Base-by-base conservation (phyloP, 495 filamentous ascomycete genomes). In the Penicillium maclennaniae region DNA sequence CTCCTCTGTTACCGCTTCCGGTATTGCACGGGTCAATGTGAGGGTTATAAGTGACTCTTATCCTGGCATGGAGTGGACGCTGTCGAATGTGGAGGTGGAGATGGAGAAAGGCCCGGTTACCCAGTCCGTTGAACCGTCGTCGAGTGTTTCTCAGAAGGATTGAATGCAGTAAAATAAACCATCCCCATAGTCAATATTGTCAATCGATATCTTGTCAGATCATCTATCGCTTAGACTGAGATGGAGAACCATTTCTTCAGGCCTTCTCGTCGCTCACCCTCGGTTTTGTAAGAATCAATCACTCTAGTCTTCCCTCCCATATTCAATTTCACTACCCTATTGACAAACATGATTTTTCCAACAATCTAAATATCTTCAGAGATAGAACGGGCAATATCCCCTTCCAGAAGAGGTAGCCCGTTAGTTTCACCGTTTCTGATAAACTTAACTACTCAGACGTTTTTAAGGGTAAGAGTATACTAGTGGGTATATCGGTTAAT, bases 1-100 rank as follows among this genome's bases (percentile, higher is more conserved):
- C 0, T 48, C 54, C 6, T 63, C 61, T 7, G 51, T 51, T 4
- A 49, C 52, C 1, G 49, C 43, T 21, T 51, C 55, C 43, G 58
- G 60, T 37, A 39, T 63, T 55, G 49, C 62, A 40, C 56, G 67
- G 77, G 68, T 95, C 10, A 85, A 89, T 73, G 79, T 95, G 19
- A 61, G 75, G 54, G 79, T 95, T 0, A 70, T 91, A 38, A 96
- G 91, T 71, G 91, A 97, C 78, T 85, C 82, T 19, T 97, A 97
- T 73, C 72, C 90, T 25, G 87, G 86, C 0, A 85, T 97, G 84
- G 75, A 84, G 58, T 95, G 88, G 78, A 70, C 62, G 3, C 25
- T 73, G 26, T 47, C 58, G 1, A 60, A 64, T 38, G 62, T 71
- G 27, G 65, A 67, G 34, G 62, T 70, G 0, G 53, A 56, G 16